A percentile compares a stretch with the other conserved stretches of the same genome.
These are phyloP conservation scores for Hypoxylon sp. DNA, from an alignment of 2,329 filamentous ascomycete species.

Conservation along the genomic window DNA sequence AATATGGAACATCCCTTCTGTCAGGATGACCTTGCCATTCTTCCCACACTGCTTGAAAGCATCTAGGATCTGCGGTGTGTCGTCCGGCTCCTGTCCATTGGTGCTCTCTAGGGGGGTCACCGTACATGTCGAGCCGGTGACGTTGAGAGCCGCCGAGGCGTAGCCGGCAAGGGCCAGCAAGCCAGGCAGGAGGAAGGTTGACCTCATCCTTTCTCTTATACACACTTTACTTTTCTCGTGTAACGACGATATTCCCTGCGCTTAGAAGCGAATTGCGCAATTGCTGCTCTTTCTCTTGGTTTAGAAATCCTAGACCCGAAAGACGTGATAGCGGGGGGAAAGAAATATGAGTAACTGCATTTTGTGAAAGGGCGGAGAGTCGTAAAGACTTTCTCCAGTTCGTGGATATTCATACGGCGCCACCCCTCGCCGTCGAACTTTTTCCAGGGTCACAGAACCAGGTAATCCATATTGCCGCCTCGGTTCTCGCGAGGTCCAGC, in stretches of 20 bases:
- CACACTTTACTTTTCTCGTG: not conserved
- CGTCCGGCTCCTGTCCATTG: slow-evolving; percentile 56
- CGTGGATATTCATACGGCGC: slow-evolving; percentile 26
- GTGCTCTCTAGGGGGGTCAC: slow-evolving; percentile 49
- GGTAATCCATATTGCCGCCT: slow-evolving; percentile 38
- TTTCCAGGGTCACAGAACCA: slow-evolving; percentile 31
- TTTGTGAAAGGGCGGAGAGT: slow-evolving; percentile 18
- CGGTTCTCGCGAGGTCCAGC: slow-evolving; percentile 31
- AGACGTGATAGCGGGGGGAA: slow-evolving; percentile 13
- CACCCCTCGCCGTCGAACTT: slow-evolving; percentile 23
- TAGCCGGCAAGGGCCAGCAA: slow-evolving; percentile 35
- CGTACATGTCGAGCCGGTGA: slow-evolving; percentile 51
- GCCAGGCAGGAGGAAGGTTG: slow-evolving; percentile 27
- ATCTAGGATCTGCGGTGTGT: slow-evolving; percentile 65
- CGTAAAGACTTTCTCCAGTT: slow-evolving; percentile 17
- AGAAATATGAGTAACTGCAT: slow-evolving; percentile 25
- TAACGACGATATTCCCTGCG: not conserved
- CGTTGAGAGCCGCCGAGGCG: slow-evolving; percentile 46
- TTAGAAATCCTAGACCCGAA: slow-evolving; percentile 1
- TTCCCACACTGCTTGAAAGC: slow-evolving; percentile 65
- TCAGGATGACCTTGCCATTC: slow-evolving; percentile 66
- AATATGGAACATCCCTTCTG: slow-evolving; percentile 64
- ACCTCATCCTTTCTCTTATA: slow-evolving; percentile 32
- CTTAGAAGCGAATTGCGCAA: slow-evolving; percentile 22
- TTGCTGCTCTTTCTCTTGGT: slow-evolving; percentile 21